Conservation (phyloP, 2,329 filamentous ascomycete species). For the Aspergillus transmontanensis region DNA sequence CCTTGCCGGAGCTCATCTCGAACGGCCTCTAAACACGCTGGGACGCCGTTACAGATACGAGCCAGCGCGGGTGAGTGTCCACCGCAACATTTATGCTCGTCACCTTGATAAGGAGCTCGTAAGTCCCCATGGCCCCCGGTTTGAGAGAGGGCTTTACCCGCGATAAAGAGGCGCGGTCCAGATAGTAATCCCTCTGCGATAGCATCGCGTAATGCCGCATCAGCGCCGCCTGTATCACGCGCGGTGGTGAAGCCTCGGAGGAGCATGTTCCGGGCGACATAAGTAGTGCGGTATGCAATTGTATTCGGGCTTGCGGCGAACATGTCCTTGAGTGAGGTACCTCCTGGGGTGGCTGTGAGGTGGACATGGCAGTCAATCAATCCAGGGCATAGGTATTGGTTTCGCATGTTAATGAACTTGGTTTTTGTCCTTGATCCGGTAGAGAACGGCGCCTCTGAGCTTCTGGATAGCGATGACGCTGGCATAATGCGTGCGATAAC, state of each 20-base stretch:
- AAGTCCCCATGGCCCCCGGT: conserved; percentile 60
- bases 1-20: conserved; percentile 58
- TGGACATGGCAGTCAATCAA: conserved; percentile 58
- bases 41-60: conserved; percentile 56
- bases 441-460: not conserved
- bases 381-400: conserved; percentile 53
- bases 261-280: conserved; percentile 47
- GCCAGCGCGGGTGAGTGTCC: conserved; percentile 29
- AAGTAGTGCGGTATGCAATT: conserved; percentile 16
- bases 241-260: conserved; percentile 60
- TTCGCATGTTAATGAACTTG: conserved; percentile 42
- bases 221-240: conserved; percentile 60
- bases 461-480: not conserved
- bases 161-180: conserved; percentile 58
- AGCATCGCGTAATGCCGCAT: conserved; percentile 46
- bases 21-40: conserved; percentile 53
- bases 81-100: conserved; percentile 46
- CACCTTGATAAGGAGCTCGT: conserved; percentile 45
- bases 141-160: conserved; percentile 56
- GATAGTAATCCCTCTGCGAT: conserved; percentile 56
- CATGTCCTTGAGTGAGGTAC: conserved; percentile 38
- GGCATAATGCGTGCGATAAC: conserved; percentile 30
- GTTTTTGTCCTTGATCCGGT: not conserved
- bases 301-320: conserved; percentile 36
- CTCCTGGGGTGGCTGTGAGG: conserved; percentile 49